Evolutionary conservation across 371 early-diverging fungal genomes (phyloP).

Genomic region (Haplosporangium sp.): DNA sequence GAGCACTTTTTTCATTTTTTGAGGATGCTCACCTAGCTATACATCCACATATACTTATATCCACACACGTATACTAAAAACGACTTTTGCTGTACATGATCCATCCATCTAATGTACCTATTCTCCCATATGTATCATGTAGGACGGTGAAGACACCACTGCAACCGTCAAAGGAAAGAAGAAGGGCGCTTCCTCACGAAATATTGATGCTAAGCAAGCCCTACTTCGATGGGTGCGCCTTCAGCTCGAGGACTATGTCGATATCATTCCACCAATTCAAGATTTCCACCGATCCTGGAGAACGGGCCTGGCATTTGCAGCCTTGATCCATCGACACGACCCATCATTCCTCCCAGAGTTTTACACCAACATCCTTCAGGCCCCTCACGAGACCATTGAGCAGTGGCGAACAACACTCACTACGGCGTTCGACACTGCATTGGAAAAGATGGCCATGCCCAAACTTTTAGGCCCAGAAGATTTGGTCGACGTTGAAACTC

Average conservation of each 20-base stretch:
- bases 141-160: slow-evolving; percentile 24
- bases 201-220: slow-evolving; percentile 60
- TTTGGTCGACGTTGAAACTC: slow-evolving; percentile 57
- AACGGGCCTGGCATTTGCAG: slow-evolving; percentile 72
- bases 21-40: background rate
- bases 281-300: slow-evolving; percentile 77
- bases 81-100: background rate
- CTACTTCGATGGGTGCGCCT: slow-evolving; percentile 71
- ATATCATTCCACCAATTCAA: slow-evolving; percentile 63
- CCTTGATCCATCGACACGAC: slow-evolving; percentile 74
- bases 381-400: slow-evolving; percentile 42
- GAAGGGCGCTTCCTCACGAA: slow-evolving; percentile 47
- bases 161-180: slow-evolving; percentile 30
- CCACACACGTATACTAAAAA: background rate
- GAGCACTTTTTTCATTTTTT: slow-evolving; percentile 6
- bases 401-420: slow-evolving; percentile 57
- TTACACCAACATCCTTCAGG: slow-evolving; percentile 47
- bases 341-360: slow-evolving; percentile 68
- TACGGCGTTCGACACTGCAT: slow-evolving; percentile 65
- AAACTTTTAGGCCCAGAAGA: slow-evolving; percentile 69
- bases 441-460: slow-evolving; percentile 60
- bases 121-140: background rate
- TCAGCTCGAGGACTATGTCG: slow-evolving; percentile 67
- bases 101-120: background rate
- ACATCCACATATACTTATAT: background rate